Percentiles rank a stretch among this genome's conserved stretches.
These are phyloP conservation scores for Suillus placidus DNA, from an alignment of 768 basidiomycete species.

Conservation along the genomic window DNA sequence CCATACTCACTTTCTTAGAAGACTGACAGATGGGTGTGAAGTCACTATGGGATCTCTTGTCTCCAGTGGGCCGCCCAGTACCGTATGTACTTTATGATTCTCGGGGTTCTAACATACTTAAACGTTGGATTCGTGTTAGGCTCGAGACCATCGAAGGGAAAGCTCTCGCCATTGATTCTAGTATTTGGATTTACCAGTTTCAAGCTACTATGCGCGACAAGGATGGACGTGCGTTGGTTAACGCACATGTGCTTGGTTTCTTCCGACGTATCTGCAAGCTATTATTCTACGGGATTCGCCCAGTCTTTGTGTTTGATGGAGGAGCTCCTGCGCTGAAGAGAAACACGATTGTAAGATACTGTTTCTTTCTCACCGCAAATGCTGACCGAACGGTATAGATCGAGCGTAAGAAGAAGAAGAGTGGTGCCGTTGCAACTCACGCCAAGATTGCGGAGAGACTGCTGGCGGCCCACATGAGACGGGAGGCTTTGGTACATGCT, in stretches of 20 bases:
- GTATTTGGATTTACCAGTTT: constrained; percentile 99
- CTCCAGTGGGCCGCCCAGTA: constrained; percentile 93
- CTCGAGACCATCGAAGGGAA: constrained; percentile 96
- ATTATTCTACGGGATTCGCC: constrained; percentile 95
- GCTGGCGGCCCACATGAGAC: constrained; percentile 90
- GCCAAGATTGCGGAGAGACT: constrained; percentile 87
- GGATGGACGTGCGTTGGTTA: constrained; percentile 86
- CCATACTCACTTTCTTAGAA: neutral
- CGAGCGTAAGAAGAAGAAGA: constrained; percentile 89
- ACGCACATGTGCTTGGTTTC: constrained; percentile 93
- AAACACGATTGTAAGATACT: constrained; percentile 72
- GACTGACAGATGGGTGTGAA: constrained; percentile 84
- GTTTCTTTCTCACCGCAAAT: neutral
- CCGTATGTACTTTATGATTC: constrained; percentile 54
- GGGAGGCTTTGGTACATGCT: constrained; percentile 78
- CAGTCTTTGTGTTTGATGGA: constrained; percentile 98
- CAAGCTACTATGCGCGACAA: constrained; percentile 99
- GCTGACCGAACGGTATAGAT: constrained; percentile 47
- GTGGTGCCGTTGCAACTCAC: constrained; percentile 85
- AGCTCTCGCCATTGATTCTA: constrained; percentile 94
- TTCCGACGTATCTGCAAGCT: constrained; percentile 90
- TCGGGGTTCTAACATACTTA: constrained; percentile 3
- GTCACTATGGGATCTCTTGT: constrained; percentile 89
- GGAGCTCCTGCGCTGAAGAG: constrained; percentile 91
- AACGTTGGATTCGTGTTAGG: constrained; percentile 42